Evolutionary conservation across 2,329 filamentous ascomycete species (phyloP).

Genomic region (Neofusicoccum kwambonambiense): DNA sequence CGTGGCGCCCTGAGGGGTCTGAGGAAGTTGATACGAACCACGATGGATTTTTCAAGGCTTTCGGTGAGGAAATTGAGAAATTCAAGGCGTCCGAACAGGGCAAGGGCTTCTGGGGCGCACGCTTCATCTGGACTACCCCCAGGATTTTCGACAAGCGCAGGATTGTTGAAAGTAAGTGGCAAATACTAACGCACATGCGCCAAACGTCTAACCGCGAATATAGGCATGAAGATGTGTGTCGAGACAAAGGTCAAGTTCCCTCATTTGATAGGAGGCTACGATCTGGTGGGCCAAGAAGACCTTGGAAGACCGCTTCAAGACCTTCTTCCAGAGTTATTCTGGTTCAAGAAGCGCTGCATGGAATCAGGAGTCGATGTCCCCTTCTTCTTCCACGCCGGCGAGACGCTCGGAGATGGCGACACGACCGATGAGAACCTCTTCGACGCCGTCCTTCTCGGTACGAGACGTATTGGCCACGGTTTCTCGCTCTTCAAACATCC

Average conservation of each 20-base stretch:
- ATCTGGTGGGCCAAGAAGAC: constrained; percentile 87
- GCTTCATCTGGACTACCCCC: constrained; percentile 81
- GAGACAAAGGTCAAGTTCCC: constrained; percentile 76
- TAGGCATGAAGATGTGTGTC: constrained; percentile 81
- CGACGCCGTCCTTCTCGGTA: constrained; percentile 83
- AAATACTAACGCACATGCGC: background rate
- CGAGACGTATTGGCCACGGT: constrained; percentile 83
- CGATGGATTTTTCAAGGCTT: constrained; percentile 66
- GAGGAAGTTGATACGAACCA: constrained; percentile 68
- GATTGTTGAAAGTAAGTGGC: constrained; percentile 62
- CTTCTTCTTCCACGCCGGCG: constrained; percentile 95
- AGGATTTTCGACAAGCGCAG: constrained; percentile 62
- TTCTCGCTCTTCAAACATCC: constrained; percentile 91
- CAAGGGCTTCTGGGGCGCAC: constrained; percentile 76
- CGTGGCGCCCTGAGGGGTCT: constrained; percentile 64
- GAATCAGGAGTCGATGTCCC: constrained; percentile 78
- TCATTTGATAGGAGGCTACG: constrained; percentile 79
- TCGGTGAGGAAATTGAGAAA: constrained; percentile 73
- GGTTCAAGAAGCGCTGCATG: constrained; percentile 85
- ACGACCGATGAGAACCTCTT: constrained; percentile 81
- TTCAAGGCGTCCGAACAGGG: constrained; percentile 74
- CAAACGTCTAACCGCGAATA: background rate
- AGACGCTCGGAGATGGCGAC: constrained; percentile 74
- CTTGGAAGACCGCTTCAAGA: constrained; percentile 72
- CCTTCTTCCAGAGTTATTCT: constrained; percentile 81